These are phyloP conservation scores for Lipomyces yarrowii DNA, from an alignment of 1,139 yeast genomes.

Conservation along the genomic window DNA sequence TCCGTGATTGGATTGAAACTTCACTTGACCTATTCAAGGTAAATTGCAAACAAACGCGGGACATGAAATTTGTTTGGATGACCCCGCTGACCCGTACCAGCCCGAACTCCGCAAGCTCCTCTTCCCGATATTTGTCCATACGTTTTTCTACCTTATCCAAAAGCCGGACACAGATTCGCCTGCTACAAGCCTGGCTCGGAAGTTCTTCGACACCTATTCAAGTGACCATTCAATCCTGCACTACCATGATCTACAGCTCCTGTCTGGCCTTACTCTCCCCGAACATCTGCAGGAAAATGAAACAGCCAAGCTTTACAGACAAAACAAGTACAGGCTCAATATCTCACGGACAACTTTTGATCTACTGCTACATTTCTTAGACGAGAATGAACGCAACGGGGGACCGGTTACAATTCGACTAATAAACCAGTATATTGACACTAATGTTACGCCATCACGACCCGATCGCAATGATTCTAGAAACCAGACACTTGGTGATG, in stretches of 20 bases:
- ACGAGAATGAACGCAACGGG: conserved; percentile 90
- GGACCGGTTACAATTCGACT: conserved; percentile 85
- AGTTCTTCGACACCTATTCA: conserved; percentile 73
- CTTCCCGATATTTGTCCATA: conserved; percentile 89
- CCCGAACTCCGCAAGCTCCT: conserved; percentile 82
- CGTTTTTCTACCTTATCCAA: conserved; percentile 75
- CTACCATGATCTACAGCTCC: conserved; percentile 69
- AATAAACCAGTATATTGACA: conserved; percentile 82
- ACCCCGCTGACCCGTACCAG: conserved; percentile 18
- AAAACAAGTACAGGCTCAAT: conserved; percentile 70
- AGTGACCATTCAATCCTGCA: conserved; percentile 76
- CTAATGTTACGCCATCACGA: conserved; percentile 52
- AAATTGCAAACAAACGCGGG: background rate
- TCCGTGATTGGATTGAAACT: conserved; percentile 87
- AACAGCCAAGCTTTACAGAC: conserved; percentile 72
- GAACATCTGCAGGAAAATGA: conserved; percentile 85
- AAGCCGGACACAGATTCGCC: conserved; percentile 42
- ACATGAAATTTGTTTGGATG: background rate
- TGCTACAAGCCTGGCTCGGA: conserved; percentile 54
- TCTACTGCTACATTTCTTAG: conserved; percentile 78
- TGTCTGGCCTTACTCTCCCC: conserved; percentile 73
- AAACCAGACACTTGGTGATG: conserved; percentile 51
- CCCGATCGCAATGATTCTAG: conserved; percentile 42
- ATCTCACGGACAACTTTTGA: conserved; percentile 87
- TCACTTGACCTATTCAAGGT: conserved; percentile 83